Evolutionary conservation across 768 basidiomycete genomes (phyloP).

Genomic region (Leccinum obscurum): DNA sequence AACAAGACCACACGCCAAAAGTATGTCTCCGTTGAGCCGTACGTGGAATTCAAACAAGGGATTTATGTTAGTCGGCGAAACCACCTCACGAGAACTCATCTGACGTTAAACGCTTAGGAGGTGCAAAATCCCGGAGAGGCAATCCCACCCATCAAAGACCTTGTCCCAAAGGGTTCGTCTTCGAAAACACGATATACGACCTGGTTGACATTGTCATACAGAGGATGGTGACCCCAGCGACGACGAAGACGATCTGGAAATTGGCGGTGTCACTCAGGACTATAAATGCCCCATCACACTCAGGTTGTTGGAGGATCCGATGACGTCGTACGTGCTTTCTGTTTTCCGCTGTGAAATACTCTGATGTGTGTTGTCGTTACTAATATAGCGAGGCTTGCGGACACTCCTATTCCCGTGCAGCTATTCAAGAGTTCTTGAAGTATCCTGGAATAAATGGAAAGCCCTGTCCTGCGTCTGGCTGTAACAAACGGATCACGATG

Average conservation of each 20-base stretch:
- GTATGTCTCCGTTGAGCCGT: slow-evolving; percentile 63
- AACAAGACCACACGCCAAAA: slow-evolving; percentile 74
- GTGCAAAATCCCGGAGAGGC: slow-evolving; percentile 59
- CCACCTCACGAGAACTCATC: background rate
- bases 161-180: slow-evolving; percentile 63
- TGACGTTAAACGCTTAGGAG: slow-evolving; percentile 47
- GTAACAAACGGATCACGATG: slow-evolving; percentile 56
- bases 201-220: slow-evolving; percentile 27
- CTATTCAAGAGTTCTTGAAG: slow-evolving; percentile 66
- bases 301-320: slow-evolving; percentile 62
- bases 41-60: slow-evolving; percentile 58
- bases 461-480: slow-evolving; percentile 74
- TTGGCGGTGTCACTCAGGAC: slow-evolving; percentile 82
- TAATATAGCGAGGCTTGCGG: slow-evolving; percentile 59
- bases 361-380: slow-evolving; percentile 1
- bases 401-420: slow-evolving; percentile 78
- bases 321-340: slow-evolving; percentile 69
- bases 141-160: slow-evolving; percentile 77
- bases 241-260: slow-evolving; percentile 84
- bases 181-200: too few species aligned
- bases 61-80: slow-evolving; percentile 57
- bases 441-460: slow-evolving; percentile 33
- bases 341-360: background rate
- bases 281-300: slow-evolving; percentile 85
- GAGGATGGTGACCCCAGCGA: slow-evolving; percentile 82